Percentiles rank a stretch among this genome's conserved stretches.
These are phyloP conservation scores for Beauveria sp. DNA, from an alignment of 2,329 filamentous ascomycete species.

Conservation along the genomic window DNA sequence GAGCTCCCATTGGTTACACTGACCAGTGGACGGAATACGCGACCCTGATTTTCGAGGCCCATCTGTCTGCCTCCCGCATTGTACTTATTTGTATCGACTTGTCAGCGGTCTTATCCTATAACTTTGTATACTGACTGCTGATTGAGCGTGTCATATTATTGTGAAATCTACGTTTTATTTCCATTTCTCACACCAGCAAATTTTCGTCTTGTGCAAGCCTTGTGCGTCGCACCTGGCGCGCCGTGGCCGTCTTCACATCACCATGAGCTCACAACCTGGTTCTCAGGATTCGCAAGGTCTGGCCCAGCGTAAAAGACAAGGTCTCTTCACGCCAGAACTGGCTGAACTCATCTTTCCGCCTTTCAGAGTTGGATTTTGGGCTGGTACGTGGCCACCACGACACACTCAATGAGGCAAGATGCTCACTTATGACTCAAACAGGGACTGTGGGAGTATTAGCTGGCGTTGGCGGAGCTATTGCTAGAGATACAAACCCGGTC, in stretches of 20 bases:
- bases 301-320: constrained; percentile 22
- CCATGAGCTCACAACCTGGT: constrained; percentile 14
- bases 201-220: too few species aligned
- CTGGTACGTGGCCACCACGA: constrained; percentile 35
- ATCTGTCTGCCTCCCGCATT: not conserved
- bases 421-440: constrained; percentile 21
- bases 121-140: not conserved
- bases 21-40: not conserved
- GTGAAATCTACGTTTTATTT: not conserved
- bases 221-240: not conserved
- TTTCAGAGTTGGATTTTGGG: constrained; percentile 50
- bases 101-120: not conserved
- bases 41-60: constrained; percentile 8
- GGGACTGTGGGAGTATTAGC: constrained; percentile 54
- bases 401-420: not conserved
- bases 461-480: constrained; percentile 63
- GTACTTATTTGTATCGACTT: not conserved
- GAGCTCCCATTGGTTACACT: too few species aligned
- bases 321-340: constrained; percentile 36
- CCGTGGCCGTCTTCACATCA: not conserved
- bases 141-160: not conserved
- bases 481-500: constrained; percentile 58
- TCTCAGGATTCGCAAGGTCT: constrained; percentile 15
- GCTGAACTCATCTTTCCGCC: constrained; percentile 41
- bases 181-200: not conserved